Evolutionary conservation across 2,329 filamentous ascomycete genomes (phyloP).

Genomic region (Paecilomyces sp.): DNA sequence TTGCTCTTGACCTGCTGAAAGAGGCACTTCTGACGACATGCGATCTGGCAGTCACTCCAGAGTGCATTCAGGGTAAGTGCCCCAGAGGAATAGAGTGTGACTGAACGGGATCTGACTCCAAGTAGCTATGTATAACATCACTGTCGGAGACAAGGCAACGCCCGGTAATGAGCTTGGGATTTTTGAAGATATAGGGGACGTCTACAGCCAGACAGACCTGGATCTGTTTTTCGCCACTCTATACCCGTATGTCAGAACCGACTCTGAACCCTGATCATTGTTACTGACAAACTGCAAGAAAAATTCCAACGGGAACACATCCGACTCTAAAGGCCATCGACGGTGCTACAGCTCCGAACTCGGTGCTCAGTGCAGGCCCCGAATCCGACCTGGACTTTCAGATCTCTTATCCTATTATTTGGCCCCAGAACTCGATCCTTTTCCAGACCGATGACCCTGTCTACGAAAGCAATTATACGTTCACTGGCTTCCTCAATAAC

Average conservation of each 20-base stretch:
- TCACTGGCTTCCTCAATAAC: slow-evolving; percentile 37
- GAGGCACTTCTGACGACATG: slow-evolving; percentile 15
- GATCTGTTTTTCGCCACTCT: slow-evolving; percentile 33
- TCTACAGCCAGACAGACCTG: slow-evolving; percentile 40
- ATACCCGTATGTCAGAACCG: slow-evolving; percentile 15
- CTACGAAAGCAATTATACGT: slow-evolving; percentile 32
- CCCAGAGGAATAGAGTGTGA: no score
- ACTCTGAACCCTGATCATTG: background rate
- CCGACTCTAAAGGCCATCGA: slow-evolving; percentile 34
- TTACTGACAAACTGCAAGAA: slow-evolving; percentile 13
- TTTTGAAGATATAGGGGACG: slow-evolving; percentile 38
- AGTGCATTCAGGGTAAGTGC: slow-evolving; percentile 28
- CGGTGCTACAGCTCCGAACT: slow-evolving; percentile 28
- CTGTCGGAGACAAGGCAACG: slow-evolving; percentile 23
- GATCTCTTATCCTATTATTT: slow-evolving; percentile 41
- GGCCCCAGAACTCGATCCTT: slow-evolving; percentile 41
- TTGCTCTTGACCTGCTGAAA: slow-evolving; percentile 14
- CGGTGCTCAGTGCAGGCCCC: slow-evolving; percentile 21
- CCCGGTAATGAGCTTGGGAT: slow-evolving; percentile 40
- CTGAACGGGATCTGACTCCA: slow-evolving; percentile 2
- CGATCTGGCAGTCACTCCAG: slow-evolving; percentile 29
- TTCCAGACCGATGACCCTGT: slow-evolving; percentile 40
- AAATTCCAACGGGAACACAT: slow-evolving; percentile 33
- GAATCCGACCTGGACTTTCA: slow-evolving; percentile 42
- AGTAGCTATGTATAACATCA: slow-evolving; percentile 38